Evolutionary conservation across 1,284 basidiomycete genomes (phyloP).

Genomic region (Cryptococcus depauperatus): DNA sequence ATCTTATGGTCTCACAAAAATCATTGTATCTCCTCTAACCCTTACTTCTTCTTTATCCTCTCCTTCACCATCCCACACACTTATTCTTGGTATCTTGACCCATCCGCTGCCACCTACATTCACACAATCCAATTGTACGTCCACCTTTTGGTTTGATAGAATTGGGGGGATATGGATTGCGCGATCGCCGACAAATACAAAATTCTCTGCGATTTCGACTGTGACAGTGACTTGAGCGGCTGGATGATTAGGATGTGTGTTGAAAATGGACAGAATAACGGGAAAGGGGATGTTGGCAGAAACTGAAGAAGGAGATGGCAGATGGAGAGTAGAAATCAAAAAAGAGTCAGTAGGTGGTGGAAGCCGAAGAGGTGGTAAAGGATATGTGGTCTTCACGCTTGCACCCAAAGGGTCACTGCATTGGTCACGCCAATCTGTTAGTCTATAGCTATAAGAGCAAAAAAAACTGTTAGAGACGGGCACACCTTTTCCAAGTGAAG

Average conservation of each 20-base stretch:
- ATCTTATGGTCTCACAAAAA: conserved; percentile 22
- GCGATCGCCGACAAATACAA: conserved; percentile 38
- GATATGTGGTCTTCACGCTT: conserved; percentile 7
- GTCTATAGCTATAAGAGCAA: too few species aligned
- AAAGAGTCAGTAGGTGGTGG: conserved; percentile 25
- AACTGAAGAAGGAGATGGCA: conserved; percentile 14
- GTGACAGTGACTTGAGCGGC: conserved; percentile 20
- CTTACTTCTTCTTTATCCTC: conserved; percentile 28
- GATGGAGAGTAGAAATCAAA: conserved; percentile 20
- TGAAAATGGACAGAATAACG: conserved; percentile 27
- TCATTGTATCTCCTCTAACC: conserved; percentile 14
- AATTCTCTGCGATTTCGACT: conserved; percentile 35
- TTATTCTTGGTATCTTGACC: conserved; percentile 27
- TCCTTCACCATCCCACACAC: conserved; percentile 28
- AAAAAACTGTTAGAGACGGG: conserved; percentile 1
- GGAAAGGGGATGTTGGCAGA: conserved; percentile 25
- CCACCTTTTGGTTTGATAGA: conserved; percentile 16
- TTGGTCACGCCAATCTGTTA: background rate
- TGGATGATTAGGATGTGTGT: conserved; percentile 30
- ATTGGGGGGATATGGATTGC: conserved; percentile 20
- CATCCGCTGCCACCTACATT: conserved; percentile 27
- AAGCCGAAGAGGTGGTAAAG: conserved; percentile 24
- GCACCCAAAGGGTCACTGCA: conserved; percentile 6
- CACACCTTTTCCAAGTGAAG: conserved; percentile 22
- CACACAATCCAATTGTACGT: conserved; percentile 22